Evolutionary conservation across 305 asterid genomes (phyloP), one percentile per base, ranked within the genome.

Genomic region (Solanum hybrid): DNA sequence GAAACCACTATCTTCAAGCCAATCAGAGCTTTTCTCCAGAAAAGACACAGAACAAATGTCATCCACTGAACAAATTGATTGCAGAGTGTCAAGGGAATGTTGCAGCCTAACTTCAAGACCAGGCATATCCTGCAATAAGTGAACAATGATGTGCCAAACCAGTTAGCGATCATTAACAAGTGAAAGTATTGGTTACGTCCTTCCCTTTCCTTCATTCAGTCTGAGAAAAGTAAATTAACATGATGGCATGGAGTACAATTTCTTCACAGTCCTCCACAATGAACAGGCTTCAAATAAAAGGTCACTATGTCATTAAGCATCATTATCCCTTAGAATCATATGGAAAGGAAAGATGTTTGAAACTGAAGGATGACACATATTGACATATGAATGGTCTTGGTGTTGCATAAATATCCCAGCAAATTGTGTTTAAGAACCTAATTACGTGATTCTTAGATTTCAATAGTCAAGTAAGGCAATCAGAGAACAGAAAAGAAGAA

Each of bases 1-100:
- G 76, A 91, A 91, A 91, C 91, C 93, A 92, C 91, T 92, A 92
- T 94, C 95, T 93, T 94, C 96, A 78, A 91, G 87, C 75, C 88
- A 51, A 93, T 94, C 93, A 86, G 90, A 91, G 72, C 91, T 93
- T 90, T 92, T 90, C 91, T 95, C 95, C 87, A 85, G 26, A 9
- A 90, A 89, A 92, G 91, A 90, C 73, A 93, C 95, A 24, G 91
- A 69, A 34, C 84, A 90, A 78, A 95, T 90, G 87, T 92, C 91
- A 88, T 93, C 97, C 90, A 96, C 94, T 87, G 96, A 92, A 93
- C 89, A 96, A 90, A 97, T 89, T 88, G 94, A 91, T 86, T 92
- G 94, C 85, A 91, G 95, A 92, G 94, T 92, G 90, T 94, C 94
- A 82, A 86, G 89, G 85, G 91, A 92, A 91, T 94, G 89, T n/a